A percentile compares a stretch with the other conserved stretches of the same genome.
Conservation (phyloP, 306 rosid species). For the Boehmeria nivea region DNA sequence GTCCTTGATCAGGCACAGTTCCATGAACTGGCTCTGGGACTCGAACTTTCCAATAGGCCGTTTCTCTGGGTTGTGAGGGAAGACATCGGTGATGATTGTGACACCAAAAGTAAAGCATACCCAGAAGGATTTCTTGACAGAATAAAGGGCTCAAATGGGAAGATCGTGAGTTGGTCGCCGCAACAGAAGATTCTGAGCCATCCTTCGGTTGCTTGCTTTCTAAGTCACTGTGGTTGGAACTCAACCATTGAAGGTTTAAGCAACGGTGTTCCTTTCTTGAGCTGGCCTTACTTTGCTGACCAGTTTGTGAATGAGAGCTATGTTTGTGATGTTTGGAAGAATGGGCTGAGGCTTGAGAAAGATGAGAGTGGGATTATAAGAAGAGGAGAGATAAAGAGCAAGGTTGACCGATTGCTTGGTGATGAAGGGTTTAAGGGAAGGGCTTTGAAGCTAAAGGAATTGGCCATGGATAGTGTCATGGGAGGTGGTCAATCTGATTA, state of each 20-base stretch:
- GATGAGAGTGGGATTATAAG: too few species aligned
- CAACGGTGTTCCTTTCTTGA: conserved; percentile 41
- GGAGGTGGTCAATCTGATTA: conserved; percentile 41
- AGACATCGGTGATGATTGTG: conserved; percentile 12
- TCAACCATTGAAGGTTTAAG: conserved; percentile 47
- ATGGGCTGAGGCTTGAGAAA: conserved; percentile 30
- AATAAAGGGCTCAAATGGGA: conserved; percentile 14
- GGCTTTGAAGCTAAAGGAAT: too few species aligned
- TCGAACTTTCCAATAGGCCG: conserved; percentile 19
- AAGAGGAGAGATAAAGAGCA: too few species aligned
- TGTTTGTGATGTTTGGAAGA: conserved; percentile 41
- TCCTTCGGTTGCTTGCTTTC: conserved; percentile 36
- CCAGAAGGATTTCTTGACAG: conserved; percentile 24
- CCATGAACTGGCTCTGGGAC: conserved; percentile 20
- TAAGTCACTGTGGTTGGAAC: conserved; percentile 59
- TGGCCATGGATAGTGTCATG: conserved; percentile 21
- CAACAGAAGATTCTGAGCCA: conserved; percentile 35
- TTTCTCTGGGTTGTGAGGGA: conserved; percentile 49
- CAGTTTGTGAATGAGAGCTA: conserved; percentile 23
- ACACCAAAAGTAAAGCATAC: conserved; percentile 2
- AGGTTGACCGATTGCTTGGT: too few species aligned
- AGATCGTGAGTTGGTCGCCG: conserved; percentile 36
- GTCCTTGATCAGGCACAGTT: background rate
- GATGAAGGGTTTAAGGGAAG: too few species aligned
- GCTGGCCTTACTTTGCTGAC: conserved; percentile 45